Conservation (phyloP, 176 grass and related monocot species). For the Elymus sibiricus region DNA sequence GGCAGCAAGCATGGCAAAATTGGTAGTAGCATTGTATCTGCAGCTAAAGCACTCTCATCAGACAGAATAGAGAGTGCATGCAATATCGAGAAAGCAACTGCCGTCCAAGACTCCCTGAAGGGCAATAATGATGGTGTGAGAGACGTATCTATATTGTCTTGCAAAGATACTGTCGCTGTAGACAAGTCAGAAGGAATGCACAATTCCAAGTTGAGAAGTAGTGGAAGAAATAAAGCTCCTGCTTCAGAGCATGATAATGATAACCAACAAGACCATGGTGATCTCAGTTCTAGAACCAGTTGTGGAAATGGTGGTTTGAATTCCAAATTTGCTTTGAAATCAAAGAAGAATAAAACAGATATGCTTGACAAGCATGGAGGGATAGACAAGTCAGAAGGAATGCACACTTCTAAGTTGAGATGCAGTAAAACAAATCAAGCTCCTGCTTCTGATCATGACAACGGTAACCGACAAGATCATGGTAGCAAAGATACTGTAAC, state of each 20-base stretch:
- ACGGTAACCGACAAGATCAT: not conserved
- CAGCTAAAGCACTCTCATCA: slow-evolving; percentile 19
- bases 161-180: not conserved
- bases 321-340: slow-evolving; percentile 19
- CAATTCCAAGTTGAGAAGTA: slow-evolving; percentile 32
- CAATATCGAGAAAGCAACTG: slow-evolving; percentile 15
- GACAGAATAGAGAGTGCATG: slow-evolving; percentile 17
- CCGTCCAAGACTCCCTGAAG: not conserved
- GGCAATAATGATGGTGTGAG: slow-evolving; percentile 13
- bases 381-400: slow-evolving; percentile 22
- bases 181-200: slow-evolving; percentile 26
- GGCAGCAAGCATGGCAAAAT: slow-evolving; percentile 27
- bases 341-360: slow-evolving; percentile 6
- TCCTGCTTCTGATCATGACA: slow-evolving; percentile 1
- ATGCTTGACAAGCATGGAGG: not conserved
- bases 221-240: slow-evolving; percentile 36
- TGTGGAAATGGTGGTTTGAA: slow-evolving; percentile 1
- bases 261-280: slow-evolving; percentile 31
- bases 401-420: slow-evolving; percentile 19
- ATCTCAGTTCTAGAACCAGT: slow-evolving; percentile 25
- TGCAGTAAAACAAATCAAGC: slow-evolving; percentile 39
- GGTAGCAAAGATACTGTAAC: not conserved
- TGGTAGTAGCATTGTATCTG: slow-evolving; percentile 42
- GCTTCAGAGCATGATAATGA: slow-evolving; percentile 58
- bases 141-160: slow-evolving; percentile 29